Conservation (phyloP, 2,329 filamentous ascomycete species). For the Hymenoscyphus fraxineus region DNA sequence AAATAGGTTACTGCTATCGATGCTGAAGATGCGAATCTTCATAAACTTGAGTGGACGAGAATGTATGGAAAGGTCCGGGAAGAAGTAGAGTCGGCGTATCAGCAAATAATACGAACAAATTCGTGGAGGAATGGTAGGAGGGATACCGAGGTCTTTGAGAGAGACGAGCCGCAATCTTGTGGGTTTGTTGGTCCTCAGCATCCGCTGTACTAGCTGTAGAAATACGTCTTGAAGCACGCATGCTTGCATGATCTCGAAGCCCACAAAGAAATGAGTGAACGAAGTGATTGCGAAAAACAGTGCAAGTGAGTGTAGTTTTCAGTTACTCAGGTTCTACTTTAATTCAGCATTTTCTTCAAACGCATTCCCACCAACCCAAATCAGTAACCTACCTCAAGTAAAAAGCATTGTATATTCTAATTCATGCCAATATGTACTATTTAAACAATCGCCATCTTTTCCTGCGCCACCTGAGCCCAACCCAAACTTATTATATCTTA, state of each 20-base stretch:
- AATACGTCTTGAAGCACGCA: too few relatives aligned
- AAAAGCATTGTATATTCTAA: background rate
- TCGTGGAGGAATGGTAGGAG: background rate
- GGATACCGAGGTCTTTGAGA: background rate
- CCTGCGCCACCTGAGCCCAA: background rate
- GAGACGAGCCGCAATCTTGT: background rate
- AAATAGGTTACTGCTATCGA: constrained; percentile 13
- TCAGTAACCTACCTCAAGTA: background rate
- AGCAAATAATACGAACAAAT: background rate
- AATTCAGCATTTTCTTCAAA: too few relatives aligned
- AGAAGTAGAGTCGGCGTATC: background rate
- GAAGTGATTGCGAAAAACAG: too few relatives aligned
- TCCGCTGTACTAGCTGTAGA: background rate
- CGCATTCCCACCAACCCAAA: background rate
- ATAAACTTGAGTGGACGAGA: constrained; percentile 9
- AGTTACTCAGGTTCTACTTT: too few relatives aligned
- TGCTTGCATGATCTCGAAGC: too few relatives aligned
- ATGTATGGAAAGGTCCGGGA: background rate
- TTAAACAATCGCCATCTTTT: background rate
- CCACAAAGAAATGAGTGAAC: too few relatives aligned
- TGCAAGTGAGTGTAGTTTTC: too few relatives aligned
- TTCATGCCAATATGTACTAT: background rate
- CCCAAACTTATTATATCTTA: constrained; percentile 46
- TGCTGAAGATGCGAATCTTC: constrained; percentile 3
- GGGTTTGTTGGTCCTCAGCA: background rate